Percentiles rank a stretch among this genome's conserved stretches.
phyloP scores from a whole-genome alignment of 495 filamentous ascomycete genomes.

The Aspergillus conjunctus region DNA sequence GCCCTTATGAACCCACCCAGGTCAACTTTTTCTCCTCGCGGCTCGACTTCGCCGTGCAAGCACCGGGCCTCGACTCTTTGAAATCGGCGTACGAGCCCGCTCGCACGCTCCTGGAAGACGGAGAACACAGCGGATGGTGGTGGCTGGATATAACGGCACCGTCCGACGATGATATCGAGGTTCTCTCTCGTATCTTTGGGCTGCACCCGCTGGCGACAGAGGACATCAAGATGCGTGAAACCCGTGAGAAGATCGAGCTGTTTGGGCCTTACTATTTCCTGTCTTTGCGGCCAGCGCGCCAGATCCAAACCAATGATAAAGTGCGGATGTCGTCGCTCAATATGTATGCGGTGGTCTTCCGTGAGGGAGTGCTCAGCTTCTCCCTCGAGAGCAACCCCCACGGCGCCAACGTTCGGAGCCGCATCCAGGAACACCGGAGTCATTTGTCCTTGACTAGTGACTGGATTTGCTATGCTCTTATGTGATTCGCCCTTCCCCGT shows the following conservation, averaged over 20 bases:
- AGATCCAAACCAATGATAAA: constrained; percentile 65
- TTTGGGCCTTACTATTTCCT: constrained; percentile 93
- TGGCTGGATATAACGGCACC: constrained; percentile 89
- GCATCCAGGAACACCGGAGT: constrained; percentile 82
- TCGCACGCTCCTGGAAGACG: constrained; percentile 73
- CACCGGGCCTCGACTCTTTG: constrained; percentile 72
- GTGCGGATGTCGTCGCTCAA: constrained; percentile 75
- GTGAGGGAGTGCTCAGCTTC: constrained; percentile 84
- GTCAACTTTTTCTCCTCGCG: constrained; percentile 89
- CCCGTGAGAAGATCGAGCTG: constrained; percentile 91
- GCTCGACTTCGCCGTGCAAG: constrained; percentile 77
- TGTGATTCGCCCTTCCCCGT: constrained; percentile 50
- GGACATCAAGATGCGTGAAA: constrained; percentile 88
- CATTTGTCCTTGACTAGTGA: constrained; percentile 84
- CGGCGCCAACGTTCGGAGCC: constrained; percentile 75
- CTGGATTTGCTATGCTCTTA: constrained; percentile 96
- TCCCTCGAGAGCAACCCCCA: constrained; percentile 78
- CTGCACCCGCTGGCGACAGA: constrained; percentile 89
- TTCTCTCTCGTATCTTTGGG: constrained; percentile 77
- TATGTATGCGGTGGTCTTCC: constrained; percentile 89
- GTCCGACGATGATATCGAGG: constrained; percentile 78
- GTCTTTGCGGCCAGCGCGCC: constrained; percentile 81
- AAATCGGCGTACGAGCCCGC: constrained; percentile 76
- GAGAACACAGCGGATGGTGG: constrained; percentile 68
- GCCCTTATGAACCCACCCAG: constrained; percentile 47